These are phyloP conservation scores for Grosmannia serpens DNA, from an alignment of 2,329 filamentous ascomycete species.

Conservation along the genomic window DNA sequence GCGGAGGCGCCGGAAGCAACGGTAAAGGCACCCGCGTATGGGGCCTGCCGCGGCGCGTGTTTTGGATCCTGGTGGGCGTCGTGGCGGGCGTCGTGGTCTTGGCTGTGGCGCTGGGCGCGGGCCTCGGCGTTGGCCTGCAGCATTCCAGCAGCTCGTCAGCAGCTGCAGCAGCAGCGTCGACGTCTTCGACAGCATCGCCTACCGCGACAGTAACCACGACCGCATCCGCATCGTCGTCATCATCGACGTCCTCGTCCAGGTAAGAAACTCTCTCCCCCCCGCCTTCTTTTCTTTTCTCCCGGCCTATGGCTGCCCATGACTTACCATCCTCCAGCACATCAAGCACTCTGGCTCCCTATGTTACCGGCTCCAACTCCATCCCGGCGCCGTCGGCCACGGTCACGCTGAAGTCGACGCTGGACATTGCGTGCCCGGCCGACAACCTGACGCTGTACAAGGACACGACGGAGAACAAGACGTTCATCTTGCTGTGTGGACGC, in stretches of 20 bases:
- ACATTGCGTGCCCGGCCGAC: conserved; percentile 19
- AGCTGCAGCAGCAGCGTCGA: background rate
- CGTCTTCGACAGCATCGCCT: background rate
- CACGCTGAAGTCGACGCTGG: background rate
- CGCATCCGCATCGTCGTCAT: background rate
- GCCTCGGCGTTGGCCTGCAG: conserved; percentile 20
- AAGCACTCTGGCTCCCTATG: background rate
- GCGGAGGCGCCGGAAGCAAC: background rate
- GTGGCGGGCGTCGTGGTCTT: conserved; percentile 18
- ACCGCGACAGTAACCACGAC: background rate
- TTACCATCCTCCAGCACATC: too few relatives aligned
- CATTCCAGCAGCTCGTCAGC: background rate
- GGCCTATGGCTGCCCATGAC: too few relatives aligned
- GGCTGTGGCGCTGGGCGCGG: conserved; percentile 20
- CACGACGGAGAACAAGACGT: conserved; percentile 12
- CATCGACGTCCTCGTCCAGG: background rate
- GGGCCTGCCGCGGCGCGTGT: conserved; percentile 17
- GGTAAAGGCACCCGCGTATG: conserved; percentile 13
- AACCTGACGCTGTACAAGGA: conserved; percentile 23
- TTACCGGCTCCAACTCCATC: background rate
- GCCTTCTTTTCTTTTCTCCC: too few relatives aligned
- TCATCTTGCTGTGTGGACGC: conserved; percentile 21
- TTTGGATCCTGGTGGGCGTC: conserved; percentile 17
- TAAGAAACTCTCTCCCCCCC: too few relatives aligned
- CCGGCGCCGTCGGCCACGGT: background rate